Conservation (phyloP, 768 basidiomycete genomes). For the Rubroboletus pulcherrimus region DNA sequence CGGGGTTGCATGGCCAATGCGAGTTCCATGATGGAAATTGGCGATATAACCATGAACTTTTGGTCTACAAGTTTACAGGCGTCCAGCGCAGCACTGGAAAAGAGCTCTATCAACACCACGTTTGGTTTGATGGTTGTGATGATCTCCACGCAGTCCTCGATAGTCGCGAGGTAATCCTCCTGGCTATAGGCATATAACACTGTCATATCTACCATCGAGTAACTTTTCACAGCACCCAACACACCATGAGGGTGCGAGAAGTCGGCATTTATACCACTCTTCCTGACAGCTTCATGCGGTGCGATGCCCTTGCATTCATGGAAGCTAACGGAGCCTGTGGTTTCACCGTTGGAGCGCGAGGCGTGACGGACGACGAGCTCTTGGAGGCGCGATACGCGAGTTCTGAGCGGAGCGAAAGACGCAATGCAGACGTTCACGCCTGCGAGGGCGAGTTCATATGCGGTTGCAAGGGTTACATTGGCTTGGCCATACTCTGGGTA, state of each 20-base stretch:
- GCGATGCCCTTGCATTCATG: background rate
- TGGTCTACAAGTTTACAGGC: conserved; percentile 3
- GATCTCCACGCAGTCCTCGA: background rate
- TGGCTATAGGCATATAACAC: background rate
- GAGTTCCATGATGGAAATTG: background rate
- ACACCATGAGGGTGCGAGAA: background rate
- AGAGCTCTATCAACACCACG: background rate
- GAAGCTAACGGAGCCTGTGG: conserved; percentile 1
- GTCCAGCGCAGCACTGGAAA: conserved; percentile 1
- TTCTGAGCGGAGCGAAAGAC: conserved; percentile 8
- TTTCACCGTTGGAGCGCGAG: background rate
- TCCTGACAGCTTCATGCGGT: background rate
- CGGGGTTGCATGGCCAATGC: background rate
- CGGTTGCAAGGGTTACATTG: conserved; percentile 9
- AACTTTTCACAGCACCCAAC: conserved; percentile 1
- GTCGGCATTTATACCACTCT: background rate
- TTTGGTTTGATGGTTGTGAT: background rate
- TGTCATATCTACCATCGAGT: background rate
- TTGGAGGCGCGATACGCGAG: conserved; percentile 6
- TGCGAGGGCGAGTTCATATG: conserved; percentile 14
- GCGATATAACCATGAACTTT: conserved; percentile 1
- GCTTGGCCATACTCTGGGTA: conserved; percentile 5
- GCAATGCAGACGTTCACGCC: conserved; percentile 8
- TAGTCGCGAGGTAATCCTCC: conserved; percentile 5
- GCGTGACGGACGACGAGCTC: background rate